Evolutionary conservation across 257 asterid genomes (phyloP), one percentile per base, ranked within the genome.

Genomic region (Fraxinus cuspidata): DNA sequence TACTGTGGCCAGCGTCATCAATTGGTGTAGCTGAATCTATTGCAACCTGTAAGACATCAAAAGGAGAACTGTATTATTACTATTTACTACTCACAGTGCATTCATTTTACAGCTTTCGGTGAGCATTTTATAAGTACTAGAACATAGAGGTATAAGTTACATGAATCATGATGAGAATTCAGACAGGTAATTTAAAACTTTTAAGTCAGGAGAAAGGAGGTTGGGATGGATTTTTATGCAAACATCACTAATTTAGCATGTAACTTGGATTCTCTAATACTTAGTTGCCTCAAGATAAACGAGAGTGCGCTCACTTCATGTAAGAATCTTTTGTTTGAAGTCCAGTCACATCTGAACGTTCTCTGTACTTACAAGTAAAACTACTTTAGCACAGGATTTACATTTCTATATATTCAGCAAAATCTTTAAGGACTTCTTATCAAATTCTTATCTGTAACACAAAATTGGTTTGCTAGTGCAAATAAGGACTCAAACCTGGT

Each of bases 21-120:
- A 96, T 58, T 23, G 98, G 98, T 35, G 99, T 96, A 70, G 99
- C 98, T 71, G 99, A 93, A 88, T 96, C 99, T 74, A 96, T 96
- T 64, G 99, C 99, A 79, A 96, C 97, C 98, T 93, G 84, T 71
- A 85, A 77, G 65, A 42, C 74, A 77, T 27, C 25, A 31, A 58
- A 40, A 70, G 40, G 21, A 78, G 73, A 72, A 29, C 31, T 73
- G 34, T 2, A 58, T 42, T 16, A 71, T 71, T 34, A 68, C 19
- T 32, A 10, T n/a, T 25, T n/a, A 70, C 28, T 70, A n/a, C 58
- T 29, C 15, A 18, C 27, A 23, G 25, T 18, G 35, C 38, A 25
- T 28, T 71, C 37, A 21, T 19, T 19, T 19, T 28, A 35, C 11
- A 56, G 9, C 27, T 70, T 47, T 13, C 6, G 32, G 32, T 28